A percentile compares a stretch with the other conserved stretches of the same genome.
Evolutionary conservation across 2,329 filamentous ascomycete genomes (phyloP).

Genomic region (Ascochyta pisi): DNA sequence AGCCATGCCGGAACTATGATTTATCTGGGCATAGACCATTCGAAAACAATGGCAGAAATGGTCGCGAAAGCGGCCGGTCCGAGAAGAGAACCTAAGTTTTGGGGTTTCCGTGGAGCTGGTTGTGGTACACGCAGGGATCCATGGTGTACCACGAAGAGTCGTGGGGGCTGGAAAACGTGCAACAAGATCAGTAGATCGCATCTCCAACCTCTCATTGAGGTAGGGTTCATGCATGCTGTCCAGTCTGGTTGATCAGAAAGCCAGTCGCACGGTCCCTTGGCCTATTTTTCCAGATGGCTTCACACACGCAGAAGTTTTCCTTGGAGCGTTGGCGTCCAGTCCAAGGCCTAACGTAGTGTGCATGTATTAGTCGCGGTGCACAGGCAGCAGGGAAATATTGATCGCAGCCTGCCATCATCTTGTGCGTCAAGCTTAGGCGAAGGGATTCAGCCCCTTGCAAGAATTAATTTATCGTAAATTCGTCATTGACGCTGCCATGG

Average conservation of each 20-base stretch:
- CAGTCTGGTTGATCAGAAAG: not conserved
- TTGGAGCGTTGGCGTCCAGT: not conserved
- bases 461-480: not conserved
- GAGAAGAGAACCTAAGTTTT: not conserved
- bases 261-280: constrained; percentile 1
- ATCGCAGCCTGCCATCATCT: not conserved
- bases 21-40: not conserved
- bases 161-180: not conserved
- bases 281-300: constrained; percentile 5
- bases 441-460: constrained; percentile 4
- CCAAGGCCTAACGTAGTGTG: constrained; percentile 2
- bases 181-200: not conserved
- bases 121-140: not conserved
- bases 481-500: not conserved
- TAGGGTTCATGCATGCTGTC: not conserved
- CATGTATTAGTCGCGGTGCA: not conserved
- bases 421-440: not conserved
- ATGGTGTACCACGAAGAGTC: not conserved
- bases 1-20: not conserved
- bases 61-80: not conserved
- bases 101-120: not conserved
- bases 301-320: not conserved
- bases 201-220: not conserved
- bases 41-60: not conserved
- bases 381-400: not conserved